phyloP scores from a whole-genome alignment of 306 rosid species.

The Phaseolus lunatus region DNA sequence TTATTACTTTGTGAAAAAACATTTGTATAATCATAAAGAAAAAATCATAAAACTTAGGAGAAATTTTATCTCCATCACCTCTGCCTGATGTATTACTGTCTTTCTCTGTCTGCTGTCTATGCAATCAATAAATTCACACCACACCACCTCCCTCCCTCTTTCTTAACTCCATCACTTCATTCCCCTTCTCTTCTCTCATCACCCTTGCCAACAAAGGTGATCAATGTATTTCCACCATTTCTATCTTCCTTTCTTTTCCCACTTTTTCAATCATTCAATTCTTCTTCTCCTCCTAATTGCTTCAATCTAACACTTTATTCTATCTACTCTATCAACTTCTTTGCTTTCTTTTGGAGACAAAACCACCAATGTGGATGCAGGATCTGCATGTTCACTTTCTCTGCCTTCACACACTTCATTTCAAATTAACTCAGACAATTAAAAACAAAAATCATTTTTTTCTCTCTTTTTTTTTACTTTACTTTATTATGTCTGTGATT shows the following conservation, averaged over 20 bases:
- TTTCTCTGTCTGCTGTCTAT: constrained; percentile 44
- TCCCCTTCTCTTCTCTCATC: constrained; percentile 17
- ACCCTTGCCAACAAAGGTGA: constrained; percentile 40
- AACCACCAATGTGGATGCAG: constrained; percentile 27
- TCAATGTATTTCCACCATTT: constrained; percentile 30
- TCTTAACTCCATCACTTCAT: constrained; percentile 3
- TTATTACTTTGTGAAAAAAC: too few species aligned
- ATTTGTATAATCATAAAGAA: too few species aligned
- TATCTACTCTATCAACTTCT: background rate
- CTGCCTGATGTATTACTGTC: background rate
- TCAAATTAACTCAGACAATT: background rate
- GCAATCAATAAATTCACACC: constrained; percentile 61
- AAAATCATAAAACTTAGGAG: too few species aligned
- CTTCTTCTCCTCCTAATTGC: constrained; percentile 28
- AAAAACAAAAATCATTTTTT: background rate
- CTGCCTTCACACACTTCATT: background rate
- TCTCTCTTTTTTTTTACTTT: background rate
- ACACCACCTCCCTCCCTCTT: background rate
- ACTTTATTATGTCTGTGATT: background rate
- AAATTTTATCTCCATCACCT: background rate
- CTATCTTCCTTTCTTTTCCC: constrained; percentile 27
- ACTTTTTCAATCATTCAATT: constrained; percentile 8
- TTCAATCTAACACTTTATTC: background rate
- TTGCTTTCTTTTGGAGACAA: constrained; percentile 6
- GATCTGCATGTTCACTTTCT: constrained; percentile 42